Percentiles rank a stretch among this genome's conserved stretches.
These are phyloP conservation scores for Sisymbrium irio DNA, from an alignment of 345 rosid species.

Conservation along the genomic window DNA sequence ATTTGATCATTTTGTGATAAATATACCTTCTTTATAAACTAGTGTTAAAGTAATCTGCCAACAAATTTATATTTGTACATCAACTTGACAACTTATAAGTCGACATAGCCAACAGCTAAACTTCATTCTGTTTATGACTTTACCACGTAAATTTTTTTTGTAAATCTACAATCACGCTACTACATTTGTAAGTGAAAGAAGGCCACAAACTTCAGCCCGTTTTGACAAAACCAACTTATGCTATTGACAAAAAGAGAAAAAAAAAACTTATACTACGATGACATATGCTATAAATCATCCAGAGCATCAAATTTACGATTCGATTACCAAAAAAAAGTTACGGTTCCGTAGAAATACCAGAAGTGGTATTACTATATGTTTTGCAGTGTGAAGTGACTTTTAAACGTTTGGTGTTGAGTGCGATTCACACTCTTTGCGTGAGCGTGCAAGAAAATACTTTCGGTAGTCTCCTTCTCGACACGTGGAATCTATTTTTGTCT, in stretches of 20 bases:
- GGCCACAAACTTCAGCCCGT: neutral
- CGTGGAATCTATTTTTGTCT: neutral
- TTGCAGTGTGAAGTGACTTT: slow-evolving; percentile 27
- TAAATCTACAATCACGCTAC: too few relatives aligned
- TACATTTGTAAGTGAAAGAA: neutral
- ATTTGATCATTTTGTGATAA: too few relatives aligned
- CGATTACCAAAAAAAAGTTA: too few relatives aligned
- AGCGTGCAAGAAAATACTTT: slow-evolving; percentile 26
- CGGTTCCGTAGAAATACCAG: neutral
- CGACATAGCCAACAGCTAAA: too few relatives aligned
- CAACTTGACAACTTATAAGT: too few relatives aligned
- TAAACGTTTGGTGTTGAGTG: slow-evolving; percentile 30
- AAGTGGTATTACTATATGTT: slow-evolving; percentile 8
- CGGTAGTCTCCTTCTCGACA: neutral
- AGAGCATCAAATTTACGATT: neutral
- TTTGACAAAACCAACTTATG: neutral
- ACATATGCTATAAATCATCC: neutral
- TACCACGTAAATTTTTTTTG: too few relatives aligned
- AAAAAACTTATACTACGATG: too few relatives aligned
- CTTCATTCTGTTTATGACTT: neutral
- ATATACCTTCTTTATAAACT: too few relatives aligned
- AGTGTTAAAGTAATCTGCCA: too few relatives aligned
- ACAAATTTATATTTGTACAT: neutral
- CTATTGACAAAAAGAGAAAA: too few relatives aligned
- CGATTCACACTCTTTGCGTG: slow-evolving; percentile 36